phyloP scores from a whole-genome alignment of 176 grass and related monocot genomes.

The Pontederia crassipes region DNA sequence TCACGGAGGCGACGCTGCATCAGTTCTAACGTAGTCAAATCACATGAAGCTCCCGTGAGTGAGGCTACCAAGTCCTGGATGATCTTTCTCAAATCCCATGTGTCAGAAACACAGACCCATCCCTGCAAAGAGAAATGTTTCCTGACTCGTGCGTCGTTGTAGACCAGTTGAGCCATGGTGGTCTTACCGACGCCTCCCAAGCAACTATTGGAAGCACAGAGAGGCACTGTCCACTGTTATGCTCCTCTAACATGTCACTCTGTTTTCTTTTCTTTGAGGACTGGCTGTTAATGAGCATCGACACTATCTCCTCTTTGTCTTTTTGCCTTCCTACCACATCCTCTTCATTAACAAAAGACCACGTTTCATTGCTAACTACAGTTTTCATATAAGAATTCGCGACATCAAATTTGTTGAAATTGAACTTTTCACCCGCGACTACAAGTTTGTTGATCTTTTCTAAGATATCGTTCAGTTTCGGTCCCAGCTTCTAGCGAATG shows the following conservation, averaged over 20 bases:
- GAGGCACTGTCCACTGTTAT: not conserved
- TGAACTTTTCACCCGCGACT: not conserved
- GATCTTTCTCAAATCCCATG: too few relatives aligned
- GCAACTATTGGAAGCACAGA: conserved; percentile 5
- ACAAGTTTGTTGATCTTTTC: not conserved
- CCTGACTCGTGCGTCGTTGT: not conserved
- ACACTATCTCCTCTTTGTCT: too few relatives aligned
- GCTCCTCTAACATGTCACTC: not conserved
- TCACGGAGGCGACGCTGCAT: too few relatives aligned
- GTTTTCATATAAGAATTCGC: too few relatives aligned
- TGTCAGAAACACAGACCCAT: conserved; percentile 9
- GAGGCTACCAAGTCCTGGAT: too few relatives aligned
- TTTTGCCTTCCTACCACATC: too few relatives aligned
- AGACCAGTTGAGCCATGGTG: conserved; percentile 11
- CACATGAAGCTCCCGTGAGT: too few relatives aligned
- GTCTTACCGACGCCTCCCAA: conserved; percentile 18
- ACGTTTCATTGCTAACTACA: too few relatives aligned
- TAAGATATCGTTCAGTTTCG: not conserved
- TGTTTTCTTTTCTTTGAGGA: not conserved
- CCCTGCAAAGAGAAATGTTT: not conserved
- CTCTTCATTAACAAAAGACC: too few relatives aligned
- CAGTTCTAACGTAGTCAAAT: too few relatives aligned
- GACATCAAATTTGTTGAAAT: not conserved
- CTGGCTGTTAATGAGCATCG: not conserved
- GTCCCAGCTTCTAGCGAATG: not conserved